These are phyloP conservation scores for Kingdonia uniflora DNA, from an alignment of 164 flowering plant genomes.

Conservation along the genomic window DNA sequence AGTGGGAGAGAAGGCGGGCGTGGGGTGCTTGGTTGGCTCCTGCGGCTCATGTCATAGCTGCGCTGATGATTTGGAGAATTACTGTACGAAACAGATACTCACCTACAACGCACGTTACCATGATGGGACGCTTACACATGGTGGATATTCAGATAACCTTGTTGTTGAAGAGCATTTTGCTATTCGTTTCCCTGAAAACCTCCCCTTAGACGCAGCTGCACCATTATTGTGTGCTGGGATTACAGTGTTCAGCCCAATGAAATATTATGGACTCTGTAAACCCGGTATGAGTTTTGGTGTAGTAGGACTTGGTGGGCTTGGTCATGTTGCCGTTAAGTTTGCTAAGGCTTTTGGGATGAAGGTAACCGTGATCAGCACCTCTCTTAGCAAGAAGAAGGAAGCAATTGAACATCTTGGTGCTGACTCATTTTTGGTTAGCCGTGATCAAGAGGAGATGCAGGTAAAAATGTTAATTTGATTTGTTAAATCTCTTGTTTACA, in stretches of 20 bases:
- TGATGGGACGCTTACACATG: conserved; percentile 36
- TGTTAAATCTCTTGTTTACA: too few relatives aligned
- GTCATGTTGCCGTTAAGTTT: conserved; percentile 51
- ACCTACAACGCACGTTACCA: conserved; percentile 20
- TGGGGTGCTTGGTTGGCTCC: conserved; percentile 46
- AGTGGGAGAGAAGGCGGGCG: conserved; percentile 49
- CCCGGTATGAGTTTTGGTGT: conserved; percentile 39
- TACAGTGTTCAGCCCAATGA: conserved; percentile 40
- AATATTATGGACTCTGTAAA: conserved; percentile 24
- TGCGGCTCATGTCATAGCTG: conserved; percentile 34
- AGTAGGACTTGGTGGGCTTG: conserved; percentile 52
- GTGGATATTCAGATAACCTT: conserved; percentile 35
- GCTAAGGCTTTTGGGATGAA: conserved; percentile 53
- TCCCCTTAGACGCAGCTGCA: conserved; percentile 9
- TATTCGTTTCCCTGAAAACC: conserved; percentile 27
- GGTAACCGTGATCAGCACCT: conserved; percentile 68
- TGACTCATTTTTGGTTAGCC: conserved; percentile 47
- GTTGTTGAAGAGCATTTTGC: conserved; percentile 26
- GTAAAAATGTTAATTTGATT: too few relatives aligned
- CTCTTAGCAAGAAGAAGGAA: conserved; percentile 45
- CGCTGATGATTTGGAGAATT: conserved; percentile 30
- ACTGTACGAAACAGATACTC: conserved; percentile 27
- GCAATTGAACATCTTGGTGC: conserved; percentile 49
- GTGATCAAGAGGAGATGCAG: conserved; percentile 33
- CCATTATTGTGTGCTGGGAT: conserved; percentile 36